A percentile compares a stretch with the other conserved stretches of the same genome.
Conservation (phyloP, 2,329 filamentous ascomycete genomes). For the Cladophialophora bantiana region DNA sequence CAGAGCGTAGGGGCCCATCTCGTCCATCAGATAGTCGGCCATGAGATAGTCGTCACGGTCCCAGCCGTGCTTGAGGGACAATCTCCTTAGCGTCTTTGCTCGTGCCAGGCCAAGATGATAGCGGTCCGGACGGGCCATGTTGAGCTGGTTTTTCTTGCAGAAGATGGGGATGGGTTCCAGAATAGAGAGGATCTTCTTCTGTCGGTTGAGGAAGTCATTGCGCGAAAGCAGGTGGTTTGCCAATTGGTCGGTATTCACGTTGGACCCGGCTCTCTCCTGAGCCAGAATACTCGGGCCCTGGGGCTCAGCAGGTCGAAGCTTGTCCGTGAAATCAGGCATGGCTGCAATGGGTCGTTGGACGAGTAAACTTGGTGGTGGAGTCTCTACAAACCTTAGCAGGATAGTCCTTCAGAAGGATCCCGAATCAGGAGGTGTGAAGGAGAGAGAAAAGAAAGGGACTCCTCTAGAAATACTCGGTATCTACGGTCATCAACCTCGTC, state of each 20-base stretch:
- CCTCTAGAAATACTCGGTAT: not conserved
- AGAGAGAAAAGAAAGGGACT: not conserved
- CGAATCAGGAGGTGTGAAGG: not conserved
- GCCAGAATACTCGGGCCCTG: slow-evolving; percentile 56
- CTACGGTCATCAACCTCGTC: not conserved
- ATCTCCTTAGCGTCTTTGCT: slow-evolving; percentile 58
- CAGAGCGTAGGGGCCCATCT: slow-evolving; percentile 59
- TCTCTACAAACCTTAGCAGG: slow-evolving; percentile 1
- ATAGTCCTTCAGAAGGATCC: not conserved
- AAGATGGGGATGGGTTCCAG: slow-evolving; percentile 58
- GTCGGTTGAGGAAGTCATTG: slow-evolving; percentile 58
- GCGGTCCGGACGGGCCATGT: slow-evolving; percentile 59
- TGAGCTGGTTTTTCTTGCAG: slow-evolving; percentile 58
- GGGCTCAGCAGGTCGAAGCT: slow-evolving; percentile 55
- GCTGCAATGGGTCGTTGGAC: not conserved
- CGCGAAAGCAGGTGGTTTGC: slow-evolving; percentile 55
- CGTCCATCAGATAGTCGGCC: slow-evolving; percentile 61
- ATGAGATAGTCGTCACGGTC: slow-evolving; percentile 59
- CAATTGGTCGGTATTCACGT: slow-evolving; percentile 54
- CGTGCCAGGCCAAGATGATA: slow-evolving; percentile 61
- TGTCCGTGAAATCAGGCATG: slow-evolving; percentile 57
- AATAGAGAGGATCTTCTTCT: slow-evolving; percentile 55
- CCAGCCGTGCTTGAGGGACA: slow-evolving; percentile 57
- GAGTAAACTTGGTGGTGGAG: not conserved
- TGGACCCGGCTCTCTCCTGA: slow-evolving; percentile 54